Evolutionary conservation across 176 grass and related monocot species (phyloP).

Genomic region (Eremochloa ophiuroides): DNA sequence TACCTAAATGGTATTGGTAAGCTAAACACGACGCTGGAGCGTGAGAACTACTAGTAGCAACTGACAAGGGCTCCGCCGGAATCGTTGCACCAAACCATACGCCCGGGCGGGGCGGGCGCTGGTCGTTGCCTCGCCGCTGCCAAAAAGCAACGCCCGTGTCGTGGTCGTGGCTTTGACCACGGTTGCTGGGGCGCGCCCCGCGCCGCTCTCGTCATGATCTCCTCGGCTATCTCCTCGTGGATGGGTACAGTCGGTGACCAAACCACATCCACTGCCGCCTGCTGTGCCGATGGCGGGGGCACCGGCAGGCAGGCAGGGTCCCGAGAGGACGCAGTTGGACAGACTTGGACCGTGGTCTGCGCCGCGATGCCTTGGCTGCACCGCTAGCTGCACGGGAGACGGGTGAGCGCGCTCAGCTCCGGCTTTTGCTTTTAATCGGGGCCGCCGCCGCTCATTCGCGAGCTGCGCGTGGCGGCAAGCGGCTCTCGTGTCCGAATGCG

Average conservation of each 20-base stretch:
- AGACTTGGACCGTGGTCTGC: no score
- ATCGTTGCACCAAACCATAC: constrained; percentile 48
- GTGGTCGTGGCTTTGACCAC: constrained; percentile 26
- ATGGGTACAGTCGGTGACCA: constrained; percentile 35
- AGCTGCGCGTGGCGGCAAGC: neutral
- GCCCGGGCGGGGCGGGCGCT: neutral
- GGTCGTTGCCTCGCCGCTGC: neutral
- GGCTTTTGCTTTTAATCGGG: neutral
- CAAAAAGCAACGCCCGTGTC: neutral
- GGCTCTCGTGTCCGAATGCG: neutral
- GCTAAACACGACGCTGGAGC: neutral
- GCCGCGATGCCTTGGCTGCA: neutral
- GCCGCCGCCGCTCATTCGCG: neutral
- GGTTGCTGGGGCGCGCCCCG: neutral
- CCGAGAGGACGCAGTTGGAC: neutral
- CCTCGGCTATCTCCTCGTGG: neutral
- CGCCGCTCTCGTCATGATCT: neutral
- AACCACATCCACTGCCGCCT: constrained; percentile 18
- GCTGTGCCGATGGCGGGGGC: neutral
- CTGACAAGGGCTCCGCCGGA: neutral
- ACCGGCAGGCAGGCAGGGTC: neutral
- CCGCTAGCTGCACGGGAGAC: neutral
- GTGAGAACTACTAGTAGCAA: neutral
- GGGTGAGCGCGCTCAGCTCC: neutral
- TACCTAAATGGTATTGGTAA: neutral